Evolutionary conservation across 2,329 filamentous ascomycete species (phyloP).

Genomic region (Scleromitrula shiraiana): DNA sequence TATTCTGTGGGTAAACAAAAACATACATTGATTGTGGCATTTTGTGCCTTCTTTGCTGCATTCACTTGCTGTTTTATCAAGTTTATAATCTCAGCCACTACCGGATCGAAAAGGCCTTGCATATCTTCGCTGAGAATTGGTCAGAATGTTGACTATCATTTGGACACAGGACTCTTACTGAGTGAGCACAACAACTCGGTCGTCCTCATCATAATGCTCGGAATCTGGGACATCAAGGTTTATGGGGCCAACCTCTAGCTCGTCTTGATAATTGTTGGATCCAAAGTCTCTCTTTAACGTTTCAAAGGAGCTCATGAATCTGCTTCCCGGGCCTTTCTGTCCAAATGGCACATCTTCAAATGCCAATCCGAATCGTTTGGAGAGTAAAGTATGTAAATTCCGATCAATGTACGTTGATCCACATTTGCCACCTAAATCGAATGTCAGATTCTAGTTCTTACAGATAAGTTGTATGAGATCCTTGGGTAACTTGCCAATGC

Average conservation of each 20-base stretch:
- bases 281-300: slow-evolving; percentile 16
- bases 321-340: slow-evolving; percentile 18
- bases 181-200: slow-evolving; percentile 14
- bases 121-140: slow-evolving; percentile 16
- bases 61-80: slow-evolving; percentile 18
- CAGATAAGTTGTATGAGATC: background rate
- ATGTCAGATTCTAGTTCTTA: background rate
- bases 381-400: slow-evolving; percentile 18
- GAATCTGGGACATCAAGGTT: slow-evolving; percentile 16
- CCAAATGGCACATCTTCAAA: slow-evolving; percentile 14
- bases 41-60: slow-evolving; percentile 7
- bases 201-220: slow-evolving; percentile 13
- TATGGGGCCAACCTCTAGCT: slow-evolving; percentile 11
- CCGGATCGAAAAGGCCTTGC: slow-evolving; percentile 21
- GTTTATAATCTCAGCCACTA: slow-evolving; percentile 14
- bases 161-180: slow-evolving; percentile 11
- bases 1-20: background rate
- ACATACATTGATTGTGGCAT: slow-evolving; percentile 15
- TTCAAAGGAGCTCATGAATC: slow-evolving; percentile 18
- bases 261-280: slow-evolving; percentile 9
- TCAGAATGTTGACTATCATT: background rate
- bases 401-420: slow-evolving; percentile 23
- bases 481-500: slow-evolving; percentile 5
- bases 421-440: slow-evolving; percentile 19
- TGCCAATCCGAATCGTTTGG: slow-evolving; percentile 13